Conservation (phyloP, 768 basidiomycete species). For the Mycena haematopus region DNA sequence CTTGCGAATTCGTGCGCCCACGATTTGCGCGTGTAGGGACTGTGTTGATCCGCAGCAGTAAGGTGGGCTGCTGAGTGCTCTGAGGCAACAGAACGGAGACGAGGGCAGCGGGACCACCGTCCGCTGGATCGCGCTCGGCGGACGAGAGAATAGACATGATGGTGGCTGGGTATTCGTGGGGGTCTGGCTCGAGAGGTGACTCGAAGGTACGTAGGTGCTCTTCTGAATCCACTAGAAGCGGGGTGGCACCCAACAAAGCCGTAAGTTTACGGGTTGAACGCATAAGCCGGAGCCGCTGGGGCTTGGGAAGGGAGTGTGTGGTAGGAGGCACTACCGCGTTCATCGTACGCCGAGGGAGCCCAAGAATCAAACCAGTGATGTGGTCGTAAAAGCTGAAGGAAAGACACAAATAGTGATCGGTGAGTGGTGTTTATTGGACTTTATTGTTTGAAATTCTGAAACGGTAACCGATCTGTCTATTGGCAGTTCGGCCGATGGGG, state of each 20-base stretch:
- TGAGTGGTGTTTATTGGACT: no score
- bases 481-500: no score
- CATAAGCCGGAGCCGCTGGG: slow-evolving; percentile 28
- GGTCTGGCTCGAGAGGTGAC: not conserved
- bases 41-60: slow-evolving; percentile 28
- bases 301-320: slow-evolving; percentile 17
- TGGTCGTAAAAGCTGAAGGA: not conserved
- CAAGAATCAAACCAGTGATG: no score
- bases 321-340: slow-evolving; percentile 19
- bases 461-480: no score
- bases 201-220: not conserved
- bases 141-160: slow-evolving; percentile 8
- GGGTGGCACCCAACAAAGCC: slow-evolving; percentile 22
- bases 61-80: slow-evolving; percentile 6
- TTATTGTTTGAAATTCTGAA: no score
- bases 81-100: not conserved
- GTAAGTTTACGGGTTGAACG: slow-evolving; percentile 27
- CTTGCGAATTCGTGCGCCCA: slow-evolving; percentile 13
- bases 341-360: not conserved
- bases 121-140: not conserved
- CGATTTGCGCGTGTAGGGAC: not conserved
- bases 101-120: slow-evolving; percentile 10
- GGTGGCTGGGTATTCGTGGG: not conserved
- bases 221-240: slow-evolving; percentile 20
- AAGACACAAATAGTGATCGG: no score